Conservation (phyloP, 2,329 filamentous ascomycete species). For the Nemania diffusa region DNA sequence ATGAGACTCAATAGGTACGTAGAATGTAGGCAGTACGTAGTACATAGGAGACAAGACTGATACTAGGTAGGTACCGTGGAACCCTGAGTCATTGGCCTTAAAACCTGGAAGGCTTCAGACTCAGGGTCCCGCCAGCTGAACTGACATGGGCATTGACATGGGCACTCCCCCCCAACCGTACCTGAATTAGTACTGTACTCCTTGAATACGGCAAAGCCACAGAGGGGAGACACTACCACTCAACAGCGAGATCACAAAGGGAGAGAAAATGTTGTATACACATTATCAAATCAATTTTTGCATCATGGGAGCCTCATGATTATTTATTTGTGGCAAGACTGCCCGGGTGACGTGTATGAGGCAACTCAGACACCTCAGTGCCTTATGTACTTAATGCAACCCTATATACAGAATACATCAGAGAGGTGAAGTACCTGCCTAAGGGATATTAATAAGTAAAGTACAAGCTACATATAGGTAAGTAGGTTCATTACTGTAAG, state of each 20-base stretch:
- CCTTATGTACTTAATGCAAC: no score
- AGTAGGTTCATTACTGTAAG: neutral
- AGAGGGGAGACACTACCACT: conserved; percentile 1
- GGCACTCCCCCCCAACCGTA: neutral
- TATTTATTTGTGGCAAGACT: conserved; percentile 20
- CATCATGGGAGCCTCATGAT: neutral
- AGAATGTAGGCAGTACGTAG: no score
- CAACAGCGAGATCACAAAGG: neutral
- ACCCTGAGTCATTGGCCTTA: neutral
- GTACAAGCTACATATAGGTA: no score
- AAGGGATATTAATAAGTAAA: no score
- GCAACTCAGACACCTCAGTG: neutral
- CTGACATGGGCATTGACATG: conserved; percentile 12
- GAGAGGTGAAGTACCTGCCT: no score
- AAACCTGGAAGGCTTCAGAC: conserved; percentile 22
- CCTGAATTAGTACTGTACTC: conserved; percentile 7
- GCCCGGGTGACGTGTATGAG: conserved; percentile 22
- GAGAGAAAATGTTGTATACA: neutral
- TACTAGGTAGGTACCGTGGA: neutral
- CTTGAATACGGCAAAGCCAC: conserved; percentile 15
- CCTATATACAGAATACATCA: no score
- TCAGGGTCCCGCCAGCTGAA: conserved; percentile 25
- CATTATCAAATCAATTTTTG: conserved; percentile 1
- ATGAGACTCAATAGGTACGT: conserved; percentile 14
- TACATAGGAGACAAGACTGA: conserved; percentile 1